Base-by-base conservation (phyloP, 2,329 filamentous ascomycete species). In the Diaporthe citri region DNA sequence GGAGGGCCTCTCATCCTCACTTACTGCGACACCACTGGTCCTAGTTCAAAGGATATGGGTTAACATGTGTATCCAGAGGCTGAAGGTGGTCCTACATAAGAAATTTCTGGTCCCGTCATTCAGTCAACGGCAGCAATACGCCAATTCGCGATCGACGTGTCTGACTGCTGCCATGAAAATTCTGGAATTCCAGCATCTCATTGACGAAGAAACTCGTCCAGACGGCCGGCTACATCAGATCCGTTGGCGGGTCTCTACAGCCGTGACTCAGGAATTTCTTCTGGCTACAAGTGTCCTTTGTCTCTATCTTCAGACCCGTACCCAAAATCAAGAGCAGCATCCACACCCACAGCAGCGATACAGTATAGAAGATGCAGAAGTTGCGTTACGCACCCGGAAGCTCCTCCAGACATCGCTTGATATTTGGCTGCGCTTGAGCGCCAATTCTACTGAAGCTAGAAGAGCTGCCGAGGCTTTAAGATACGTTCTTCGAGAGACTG, bases 11-110 rank as follows among this genome's bases (percentile, higher is more conserved):
- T 39, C 73, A 1, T 60, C 75, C 34, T 87, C 85, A 7, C 83
- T 90, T 28, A 85, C 84, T 3, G 88, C 90, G 67, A 80, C 86
- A 1, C 83, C 88, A 1, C 83, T 87, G n/a, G 77, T 88, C 12
- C 85, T 91, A 43, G 87, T 90, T 82, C 84, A 85, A 34, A 84
- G 87, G 7, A 85, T 89, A 76, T 88, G 87, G 55, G 79, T 91
- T 31, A 85, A 89, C 25, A 79, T 90, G 6, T 81, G 89, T 7
- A 88, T 87, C 77, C 85, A 87, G 60, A 89, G 89, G 78, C 82
- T 86, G 12, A 85, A 86, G 66, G 85, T 87, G 43, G 86, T 90
- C 1, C 79, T 91, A n/a, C 89, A 91, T 78, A 84, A 89, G 22
- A 86, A 85, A 39, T 90, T 87, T 77, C 84, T 91, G 76, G 83